Base-by-base conservation (phyloP, 2,329 filamentous ascomycete species). In the Microcyclospora pomicola region DNA sequence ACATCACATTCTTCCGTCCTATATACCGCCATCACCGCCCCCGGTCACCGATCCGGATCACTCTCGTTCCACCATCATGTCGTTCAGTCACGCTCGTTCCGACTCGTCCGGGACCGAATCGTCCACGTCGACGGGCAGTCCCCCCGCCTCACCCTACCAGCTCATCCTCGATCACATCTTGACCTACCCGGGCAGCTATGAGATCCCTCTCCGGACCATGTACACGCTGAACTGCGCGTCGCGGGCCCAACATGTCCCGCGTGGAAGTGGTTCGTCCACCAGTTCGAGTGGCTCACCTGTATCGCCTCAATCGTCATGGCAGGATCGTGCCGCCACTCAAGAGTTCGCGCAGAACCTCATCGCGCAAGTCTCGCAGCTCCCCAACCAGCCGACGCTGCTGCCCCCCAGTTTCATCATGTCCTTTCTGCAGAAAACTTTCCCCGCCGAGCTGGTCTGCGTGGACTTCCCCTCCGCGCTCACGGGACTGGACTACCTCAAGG, bases 401-500 rank as follows among this genome's bases (percentile, higher is more conserved):
- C 76, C 76, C 2, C 72, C 75, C 0, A 65, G 62, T 42, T 80
- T 80, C 57, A 71, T 79, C 45, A 72, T 69, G 31, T 70, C 64
- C 10, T 80, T 80, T 52, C 64, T 79, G 35, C 67, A 68, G 44
- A 66, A 70, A 34, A 72, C 68, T 53, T 80, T 80, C 54, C 65
- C 72, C 15, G 51, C 65, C 2, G 64, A 72, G 33, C 54, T 80
- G 9, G 62, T 67, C 27, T 58, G 67, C 31, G 75, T 80, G 41
- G 75, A 80, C 57, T 80, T 80, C 45, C 70, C 73, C 14, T 75
- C 80, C 52, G 72, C 75, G 13, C 59, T 80, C 44, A 77, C 75
- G 2, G 75, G 73, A 6, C 61, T 80, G 37, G 76, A 80, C 56
- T 80, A 80, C 52, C 64, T 80, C 36, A 73, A 72, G 44, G 74